These are phyloP conservation scores for Ramaria sp. DNA, from an alignment of 768 basidiomycete species.

Conservation along the genomic window DNA sequence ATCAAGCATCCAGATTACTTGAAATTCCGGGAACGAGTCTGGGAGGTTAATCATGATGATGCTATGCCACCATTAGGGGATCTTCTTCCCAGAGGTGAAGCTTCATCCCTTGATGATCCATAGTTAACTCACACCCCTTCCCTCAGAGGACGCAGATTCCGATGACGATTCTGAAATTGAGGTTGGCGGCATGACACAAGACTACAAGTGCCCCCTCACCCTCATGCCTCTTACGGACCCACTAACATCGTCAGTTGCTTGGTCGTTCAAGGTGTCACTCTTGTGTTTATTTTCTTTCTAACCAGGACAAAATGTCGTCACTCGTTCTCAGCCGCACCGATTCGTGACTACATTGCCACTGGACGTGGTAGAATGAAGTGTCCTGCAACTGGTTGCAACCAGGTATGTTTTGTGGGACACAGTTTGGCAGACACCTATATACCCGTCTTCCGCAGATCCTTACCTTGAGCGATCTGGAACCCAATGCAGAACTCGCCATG, in stretches of 20 bases:
- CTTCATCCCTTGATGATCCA: not conserved
- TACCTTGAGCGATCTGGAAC: constrained; percentile 35
- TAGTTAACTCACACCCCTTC: not conserved
- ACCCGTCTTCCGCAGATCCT: constrained; percentile 27
- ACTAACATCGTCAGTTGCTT: constrained; percentile 59
- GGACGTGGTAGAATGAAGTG: constrained; percentile 31
- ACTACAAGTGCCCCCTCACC: constrained; percentile 77
- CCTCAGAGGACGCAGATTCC: constrained; percentile 62
- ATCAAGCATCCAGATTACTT: constrained; percentile 47
- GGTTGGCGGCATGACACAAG: constrained; percentile 75
- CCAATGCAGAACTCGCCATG: constrained; percentile 49
- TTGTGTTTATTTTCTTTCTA: constrained; percentile 1
- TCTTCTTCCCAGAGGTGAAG: constrained; percentile 57
- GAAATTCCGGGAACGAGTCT: constrained; percentile 53
- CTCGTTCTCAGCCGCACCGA: constrained; percentile 67
- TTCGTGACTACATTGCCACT: constrained; percentile 49
- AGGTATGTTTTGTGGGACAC: not conserved
- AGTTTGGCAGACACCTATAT: not conserved
- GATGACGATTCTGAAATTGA: constrained; percentile 85
- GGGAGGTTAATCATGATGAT: constrained; percentile 57
- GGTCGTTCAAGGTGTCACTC: not conserved
- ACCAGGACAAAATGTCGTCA: constrained; percentile 62
- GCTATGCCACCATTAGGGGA: constrained; percentile 72
- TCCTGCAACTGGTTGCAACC: constrained; percentile 62
- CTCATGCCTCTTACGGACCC: constrained; percentile 59